phyloP scores from a whole-genome alignment of 2,329 filamentous ascomycete genomes.

The Aureobasidium lini region DNA sequence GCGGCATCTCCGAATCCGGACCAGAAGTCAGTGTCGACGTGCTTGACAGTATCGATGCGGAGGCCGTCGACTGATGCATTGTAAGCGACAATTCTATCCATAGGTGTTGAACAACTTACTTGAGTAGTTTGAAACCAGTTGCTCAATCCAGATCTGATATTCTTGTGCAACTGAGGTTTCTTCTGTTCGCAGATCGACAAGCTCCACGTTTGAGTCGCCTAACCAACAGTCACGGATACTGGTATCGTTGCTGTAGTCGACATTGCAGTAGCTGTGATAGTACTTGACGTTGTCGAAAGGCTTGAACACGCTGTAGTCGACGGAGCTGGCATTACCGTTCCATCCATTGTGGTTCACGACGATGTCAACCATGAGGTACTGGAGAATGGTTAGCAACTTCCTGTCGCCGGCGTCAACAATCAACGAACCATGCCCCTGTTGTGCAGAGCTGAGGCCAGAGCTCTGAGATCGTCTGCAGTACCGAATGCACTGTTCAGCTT shows the following conservation, averaged over 20 bases:
- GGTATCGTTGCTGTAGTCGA: conserved; percentile 45
- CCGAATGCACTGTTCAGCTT: conserved; percentile 31
- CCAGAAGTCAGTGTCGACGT: conserved; percentile 39
- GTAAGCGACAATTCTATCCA: not conserved
- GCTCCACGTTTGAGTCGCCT: conserved; percentile 45
- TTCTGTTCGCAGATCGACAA: conserved; percentile 57
- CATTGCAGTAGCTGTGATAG: conserved; percentile 48
- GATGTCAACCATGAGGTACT: conserved; percentile 34
- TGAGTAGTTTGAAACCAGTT: conserved; percentile 51
- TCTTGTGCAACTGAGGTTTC: conserved; percentile 40
- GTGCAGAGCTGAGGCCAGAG: conserved; percentile 29
- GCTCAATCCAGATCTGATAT: conserved; percentile 52
- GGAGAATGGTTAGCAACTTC: not conserved
- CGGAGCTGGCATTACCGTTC: conserved; percentile 20
- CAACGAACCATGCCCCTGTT: conserved; percentile 28
- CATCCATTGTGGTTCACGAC: conserved; percentile 33
- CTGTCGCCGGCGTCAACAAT: too few species aligned
- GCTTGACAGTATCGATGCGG: conserved; percentile 44
- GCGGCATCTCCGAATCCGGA: conserved; percentile 28
- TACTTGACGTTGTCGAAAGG: conserved; percentile 35
- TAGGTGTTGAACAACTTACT: conserved; percentile 22
- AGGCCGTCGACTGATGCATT: conserved; percentile 40
- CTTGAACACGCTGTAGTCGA: conserved; percentile 29
- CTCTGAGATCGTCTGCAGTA: conserved; percentile 29
- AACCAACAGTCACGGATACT: conserved; percentile 46